These are phyloP conservation scores for Huntiella abstrusa DNA, from an alignment of 2,329 filamentous ascomycete species.

Conservation along the genomic window DNA sequence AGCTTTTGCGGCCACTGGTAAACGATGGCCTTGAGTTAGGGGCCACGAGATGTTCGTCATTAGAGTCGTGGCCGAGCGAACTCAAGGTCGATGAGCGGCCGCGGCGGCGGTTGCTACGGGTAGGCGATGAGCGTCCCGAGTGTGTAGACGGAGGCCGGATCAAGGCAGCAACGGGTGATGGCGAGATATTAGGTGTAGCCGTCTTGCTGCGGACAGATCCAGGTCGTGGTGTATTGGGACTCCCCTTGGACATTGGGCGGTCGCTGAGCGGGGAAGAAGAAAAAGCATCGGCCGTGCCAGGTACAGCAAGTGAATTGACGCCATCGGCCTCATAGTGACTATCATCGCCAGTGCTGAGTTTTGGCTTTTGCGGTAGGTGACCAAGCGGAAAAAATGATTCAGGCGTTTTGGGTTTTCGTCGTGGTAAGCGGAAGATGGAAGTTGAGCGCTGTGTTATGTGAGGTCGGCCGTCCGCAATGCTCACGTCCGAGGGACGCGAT, in stretches of 20 bases:
- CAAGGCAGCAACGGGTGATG: conserved; percentile 30
- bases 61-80: conserved; percentile 55
- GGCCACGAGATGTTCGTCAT: conserved; percentile 49
- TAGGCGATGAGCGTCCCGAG: conserved; percentile 49
- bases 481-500: conserved; percentile 57
- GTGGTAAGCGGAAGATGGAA: conserved; percentile 54
- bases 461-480: conserved; percentile 37
- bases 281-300: neutral
- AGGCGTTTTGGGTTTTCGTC: conserved; percentile 55
- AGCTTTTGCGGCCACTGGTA: conserved; percentile 81
- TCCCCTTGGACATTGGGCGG: neutral
- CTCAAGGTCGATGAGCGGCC: conserved; percentile 80
- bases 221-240: conserved; percentile 8
- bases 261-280: conserved; percentile 3
- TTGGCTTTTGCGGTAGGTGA: conserved; percentile 61
- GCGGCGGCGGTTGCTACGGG: conserved; percentile 41
- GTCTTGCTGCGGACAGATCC: conserved; percentile 11
- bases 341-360: conserved; percentile 13
- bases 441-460: conserved; percentile 5
- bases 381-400: conserved; percentile 68
- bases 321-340: conserved; percentile 8
- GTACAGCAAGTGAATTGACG: conserved; percentile 6
- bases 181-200: conserved; percentile 18
- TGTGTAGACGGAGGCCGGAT: conserved; percentile 29
- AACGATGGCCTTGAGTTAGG: conserved; percentile 59